Evolutionary conservation across 495 filamentous ascomycete species (phyloP), one percentile per base, ranked within the genome.

Genomic region (Aspergillus baeticus): DNA sequence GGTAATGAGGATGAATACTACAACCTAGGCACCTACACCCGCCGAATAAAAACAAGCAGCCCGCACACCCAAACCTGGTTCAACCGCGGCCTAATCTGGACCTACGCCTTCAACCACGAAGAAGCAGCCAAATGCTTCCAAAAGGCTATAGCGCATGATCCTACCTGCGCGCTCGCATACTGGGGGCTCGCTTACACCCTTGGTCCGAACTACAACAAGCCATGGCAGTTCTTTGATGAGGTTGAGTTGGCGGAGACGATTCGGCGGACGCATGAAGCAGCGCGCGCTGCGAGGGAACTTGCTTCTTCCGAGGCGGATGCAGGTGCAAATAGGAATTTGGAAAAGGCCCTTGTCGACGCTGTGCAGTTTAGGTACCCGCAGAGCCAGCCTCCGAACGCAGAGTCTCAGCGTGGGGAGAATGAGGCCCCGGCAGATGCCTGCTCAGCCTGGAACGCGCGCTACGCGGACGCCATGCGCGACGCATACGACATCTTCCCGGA

Each of bases 121-220:
- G 61, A 64, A 54, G 62, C 62, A 1, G 62, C 54, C 0, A 46
- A 37, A 36, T 64, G 62, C 37, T 64, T 64, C 39, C 37, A 61
- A 10, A 51, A 77, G 5, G 82, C 82, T 14, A 79, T 84, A 38
- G 59, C 70, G 0, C 37, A 69, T 35, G 86, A 90, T 59, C 63
- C 70, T 0, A 53, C 61, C 4, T 87, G 82, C 58, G 77, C 79
- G 5, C 82, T 89, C 68, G 85, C 82, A 17, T 80, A 86, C 51
- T 90, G 87, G 87, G 87, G 87, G 0, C 66, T 87, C 3, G 84
- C 87, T 0, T 88, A 82, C 59, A 63, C 81, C 1, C 62, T 87
- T 0, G 87, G 87, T 0, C 85, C 87, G 2, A 88, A 90, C 54
- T 90, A 89, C 67, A 89, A 90, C 61, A 89, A 89, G 63, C 84